phyloP scores from a whole-genome alignment of 2,329 filamentous ascomycete genomes.

The Ophiognomonia clavigignenti-juglandacearum region DNA sequence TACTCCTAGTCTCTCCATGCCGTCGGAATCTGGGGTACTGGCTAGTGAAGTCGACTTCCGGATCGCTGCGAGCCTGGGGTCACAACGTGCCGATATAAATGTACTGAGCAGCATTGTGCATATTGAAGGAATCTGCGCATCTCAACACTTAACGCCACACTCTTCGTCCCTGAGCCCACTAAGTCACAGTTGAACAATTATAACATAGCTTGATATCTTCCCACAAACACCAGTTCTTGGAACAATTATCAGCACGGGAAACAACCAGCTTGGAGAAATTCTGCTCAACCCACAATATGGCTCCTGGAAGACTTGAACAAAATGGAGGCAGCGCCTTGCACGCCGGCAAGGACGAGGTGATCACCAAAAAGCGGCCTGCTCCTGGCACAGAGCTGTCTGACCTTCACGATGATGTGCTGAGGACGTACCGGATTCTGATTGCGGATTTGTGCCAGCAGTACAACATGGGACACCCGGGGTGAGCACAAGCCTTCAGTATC shows the following conservation, averaged over 20 bases:
- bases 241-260: no score
- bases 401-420: slow-evolving; percentile 44
- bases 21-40: slow-evolving; percentile 1
- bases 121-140: not conserved
- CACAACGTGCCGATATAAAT: not conserved
- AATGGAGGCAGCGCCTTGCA: not conserved
- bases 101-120: not conserved
- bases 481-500: slow-evolving; percentile 20
- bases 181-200: no score
- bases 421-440: slow-evolving; percentile 57
- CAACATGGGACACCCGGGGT: slow-evolving; percentile 65
- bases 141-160: no score
- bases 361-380: slow-evolving; percentile 6
- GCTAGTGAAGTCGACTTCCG: not conserved
- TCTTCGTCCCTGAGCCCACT: no score
- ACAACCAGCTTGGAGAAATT: no score
- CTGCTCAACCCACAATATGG: not conserved
- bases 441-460: slow-evolving; percentile 68
- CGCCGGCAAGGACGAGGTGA: slow-evolving; percentile 2
- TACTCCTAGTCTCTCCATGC: no score
- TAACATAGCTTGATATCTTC: no score
- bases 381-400: not conserved
- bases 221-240: no score
- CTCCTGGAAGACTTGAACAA: slow-evolving; percentile 4
- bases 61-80: not conserved